phyloP scores from a whole-genome alignment of 1,139 yeast species.

The Magnusiomyces magnusii region DNA sequence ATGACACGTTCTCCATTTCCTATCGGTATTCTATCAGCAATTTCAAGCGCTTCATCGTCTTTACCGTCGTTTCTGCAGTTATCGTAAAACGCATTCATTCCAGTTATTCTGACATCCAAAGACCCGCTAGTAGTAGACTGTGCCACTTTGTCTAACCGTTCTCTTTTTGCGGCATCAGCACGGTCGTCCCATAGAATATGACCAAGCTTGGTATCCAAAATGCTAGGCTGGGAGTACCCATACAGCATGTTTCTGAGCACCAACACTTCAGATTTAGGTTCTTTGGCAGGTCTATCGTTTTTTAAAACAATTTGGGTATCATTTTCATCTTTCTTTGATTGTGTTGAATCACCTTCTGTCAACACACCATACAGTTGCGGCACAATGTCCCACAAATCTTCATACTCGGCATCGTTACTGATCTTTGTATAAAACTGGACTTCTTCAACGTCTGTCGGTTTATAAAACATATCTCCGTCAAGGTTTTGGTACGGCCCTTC shows the following conservation, averaged over 20 bases:
- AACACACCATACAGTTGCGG: slow-evolving; percentile 40
- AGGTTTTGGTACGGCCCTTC: slow-evolving; percentile 60
- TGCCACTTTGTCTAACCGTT: slow-evolving; percentile 57
- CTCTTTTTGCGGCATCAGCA: slow-evolving; percentile 51
- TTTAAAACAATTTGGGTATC: not conserved
- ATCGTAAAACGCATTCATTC: slow-evolving; percentile 56
- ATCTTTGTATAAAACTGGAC: slow-evolving; percentile 54
- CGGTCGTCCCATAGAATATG: slow-evolving; percentile 55
- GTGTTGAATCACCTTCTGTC: slow-evolving; percentile 15
- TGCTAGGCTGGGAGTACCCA: slow-evolving; percentile 59
- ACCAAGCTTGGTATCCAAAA: slow-evolving; percentile 82
- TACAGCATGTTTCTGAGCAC: slow-evolving; percentile 12
- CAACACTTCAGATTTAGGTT: slow-evolving; percentile 7
- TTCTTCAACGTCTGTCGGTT: slow-evolving; percentile 59
- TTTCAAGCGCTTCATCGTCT: not conserved
- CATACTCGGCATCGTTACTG: slow-evolving; percentile 15
- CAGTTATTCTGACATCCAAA: slow-evolving; percentile 71
- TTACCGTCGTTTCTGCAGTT: not conserved
- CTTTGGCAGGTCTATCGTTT: slow-evolving; percentile 6
- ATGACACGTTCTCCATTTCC: slow-evolving; percentile 33
- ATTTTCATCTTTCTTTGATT: not conserved
- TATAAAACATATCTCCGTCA: slow-evolving; percentile 62
- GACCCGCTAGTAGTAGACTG: slow-evolving; percentile 71
- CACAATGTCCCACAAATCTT: slow-evolving; percentile 27
- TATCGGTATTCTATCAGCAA: not conserved